Base-by-base conservation (phyloP, 2,329 filamentous ascomycete species). In the Ophiostoma perfectum region DNA sequence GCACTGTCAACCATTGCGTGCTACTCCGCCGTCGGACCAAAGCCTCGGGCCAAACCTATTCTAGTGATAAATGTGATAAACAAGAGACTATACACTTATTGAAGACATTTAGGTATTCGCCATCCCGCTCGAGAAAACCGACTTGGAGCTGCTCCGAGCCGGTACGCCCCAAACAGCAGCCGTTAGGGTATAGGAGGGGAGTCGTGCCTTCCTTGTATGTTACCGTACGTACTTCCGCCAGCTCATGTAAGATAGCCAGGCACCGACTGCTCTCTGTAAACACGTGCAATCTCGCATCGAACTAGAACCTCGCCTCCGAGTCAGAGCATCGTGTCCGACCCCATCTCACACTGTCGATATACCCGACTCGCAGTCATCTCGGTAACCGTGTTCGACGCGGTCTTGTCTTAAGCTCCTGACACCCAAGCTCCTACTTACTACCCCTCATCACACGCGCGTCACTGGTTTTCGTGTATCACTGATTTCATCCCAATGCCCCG, bases 321-420 rank as follows among this genome's bases (percentile, higher is more conserved):
- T 18, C 49, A 38, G 27, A 60, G 27, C 55, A 60, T 60, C 11
- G 55, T 42, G 60, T 63, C 60, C 60, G 39, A 63, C 39, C 12
- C 14, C 60, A 63, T 63, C 39, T 63, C 38, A 42, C 60, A 63
- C 60, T 3, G 6, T 38, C 27, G 55, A 60, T 60, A 14, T 38
- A 16, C 27, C 55, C 55, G 55, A 39, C 27, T 60, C 27, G 8
- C 55, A 60, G 14, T 60, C 55, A 63, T 63, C 60, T 63, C 60
- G 60, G 60, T 63, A 42, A 42, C 16, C 60, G 55, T 63, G 60
- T 9, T 63, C 14, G 60, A 63, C 60, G 11, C 55, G 11, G 8
- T 63, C 38, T 12, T 60, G 55, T 38, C 27, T 60, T 18, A 60
- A 63, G 38, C 8, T 44, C 38, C 38, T 16, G n/a, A 55, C 49